Base-by-base conservation (phyloP, 1,284 basidiomycete genomes). In the Apiotrichum domesticum region DNA sequence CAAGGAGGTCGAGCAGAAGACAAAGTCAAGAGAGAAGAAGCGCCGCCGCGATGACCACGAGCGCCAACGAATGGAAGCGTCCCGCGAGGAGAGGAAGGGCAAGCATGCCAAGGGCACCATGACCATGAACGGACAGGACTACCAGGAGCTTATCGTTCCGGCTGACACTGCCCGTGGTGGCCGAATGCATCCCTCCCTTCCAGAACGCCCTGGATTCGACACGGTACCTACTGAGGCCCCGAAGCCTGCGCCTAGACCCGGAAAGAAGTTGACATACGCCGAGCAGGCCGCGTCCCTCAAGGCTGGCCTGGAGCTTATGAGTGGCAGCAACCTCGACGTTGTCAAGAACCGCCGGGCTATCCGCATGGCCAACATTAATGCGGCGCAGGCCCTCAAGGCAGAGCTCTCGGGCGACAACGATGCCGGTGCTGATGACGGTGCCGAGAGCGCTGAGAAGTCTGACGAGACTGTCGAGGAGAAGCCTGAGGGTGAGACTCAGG, bases 341-440 rank as follows among this genome's bases (percentile, higher is more conserved):
- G 89, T 93, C 45, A 85, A 86, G 54, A 95, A 95, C 72, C 84
- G 90, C 56, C 83, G 83, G 63, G 88, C 88, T 29, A 91, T 95
- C 63, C 85, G 94, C 57, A 87, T 96, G 84, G 95, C 94, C 13
- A 98, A 98, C 72, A 85, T 97, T 82, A 90, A 85, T 77, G 95
- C 95, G 46, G 94, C 93, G 56, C 90, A 97, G 71, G 84, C 87
- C 72, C 81, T 98, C 65, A 94, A 91, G 77, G 93, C 92, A 51
- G 90, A 98, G 77, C 78, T 98, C 63, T 83, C 85, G 59, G 86
- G 86, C 41, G 33, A 34, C 11, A 64, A 56, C 32, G 63, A 65
- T 9, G 55, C 58, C 11, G 57, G 59, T 11, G 52, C 35, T 9
- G 58, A 54, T 34, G 66, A 56, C 9, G 64, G 65, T 49, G 57